Evolutionary conservation across 441 rosid genomes (phyloP).

Genomic region (Pelargonium myrrhifolium): DNA sequence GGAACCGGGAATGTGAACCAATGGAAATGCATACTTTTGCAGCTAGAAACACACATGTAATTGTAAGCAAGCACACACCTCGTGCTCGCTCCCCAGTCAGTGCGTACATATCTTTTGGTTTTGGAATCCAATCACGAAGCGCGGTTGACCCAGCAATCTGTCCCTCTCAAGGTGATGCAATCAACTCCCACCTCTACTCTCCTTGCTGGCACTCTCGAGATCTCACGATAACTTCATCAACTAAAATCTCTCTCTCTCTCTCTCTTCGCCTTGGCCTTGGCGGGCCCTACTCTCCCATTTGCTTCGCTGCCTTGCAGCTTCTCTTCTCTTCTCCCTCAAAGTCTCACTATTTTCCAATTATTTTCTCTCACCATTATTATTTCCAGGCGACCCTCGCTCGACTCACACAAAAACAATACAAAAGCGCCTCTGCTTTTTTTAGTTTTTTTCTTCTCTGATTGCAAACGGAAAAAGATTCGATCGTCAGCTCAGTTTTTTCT

Average conservation of each 20-base stretch:
- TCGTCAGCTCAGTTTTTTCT: background rate
- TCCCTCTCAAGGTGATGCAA: background rate
- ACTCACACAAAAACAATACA: background rate
- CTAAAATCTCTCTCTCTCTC: conserved; percentile 16
- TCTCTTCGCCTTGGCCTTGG: too few species aligned
- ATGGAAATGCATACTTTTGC: background rate
- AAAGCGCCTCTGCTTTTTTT: background rate
- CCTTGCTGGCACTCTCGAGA: background rate
- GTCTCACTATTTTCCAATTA: background rate
- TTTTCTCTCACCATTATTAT: background rate
- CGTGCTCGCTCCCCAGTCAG: background rate
- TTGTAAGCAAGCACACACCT: background rate
- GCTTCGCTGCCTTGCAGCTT: too few species aligned
- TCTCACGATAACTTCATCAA: background rate
- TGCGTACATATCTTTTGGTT: background rate
- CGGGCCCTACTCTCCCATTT: conserved; percentile 17
- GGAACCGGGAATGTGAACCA: background rate
- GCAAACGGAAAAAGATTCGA: background rate
- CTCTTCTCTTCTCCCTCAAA: background rate
- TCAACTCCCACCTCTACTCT: background rate
- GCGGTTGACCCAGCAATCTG: background rate
- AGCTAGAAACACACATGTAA: background rate
- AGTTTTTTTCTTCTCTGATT: background rate
- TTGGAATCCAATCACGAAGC: conserved; percentile 1
- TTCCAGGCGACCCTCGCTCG: background rate